These are phyloP conservation scores for Phytophthora cryptogea DNA, from an alignment of 352 stramenopile species.

Conservation along the genomic window DNA sequence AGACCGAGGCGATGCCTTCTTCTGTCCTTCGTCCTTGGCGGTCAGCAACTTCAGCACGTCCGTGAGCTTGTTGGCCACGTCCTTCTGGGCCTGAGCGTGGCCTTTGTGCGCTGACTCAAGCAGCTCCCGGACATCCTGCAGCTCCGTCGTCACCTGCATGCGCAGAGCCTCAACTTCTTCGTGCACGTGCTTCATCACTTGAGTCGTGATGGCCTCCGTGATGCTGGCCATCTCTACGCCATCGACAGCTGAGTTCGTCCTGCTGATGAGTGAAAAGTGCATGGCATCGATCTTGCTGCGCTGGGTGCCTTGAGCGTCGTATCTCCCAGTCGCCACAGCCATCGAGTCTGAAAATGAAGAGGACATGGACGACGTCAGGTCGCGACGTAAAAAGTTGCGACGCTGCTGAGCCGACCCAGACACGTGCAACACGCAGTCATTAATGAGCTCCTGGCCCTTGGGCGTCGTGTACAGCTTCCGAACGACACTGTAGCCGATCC, in stretches of 20 bases:
- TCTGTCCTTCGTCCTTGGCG: neutral
- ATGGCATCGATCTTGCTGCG: slow-evolving; percentile 35
- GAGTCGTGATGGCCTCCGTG: slow-evolving; percentile 37
- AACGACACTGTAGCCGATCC: slow-evolving; percentile 42
- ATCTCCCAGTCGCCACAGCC: slow-evolving; percentile 1
- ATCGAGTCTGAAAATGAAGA: slow-evolving; percentile 24
- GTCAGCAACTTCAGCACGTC: slow-evolving; percentile 34
- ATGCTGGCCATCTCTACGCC: slow-evolving; percentile 23
- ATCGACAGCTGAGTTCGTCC: slow-evolving; percentile 7
- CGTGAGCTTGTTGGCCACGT: slow-evolving; percentile 26
- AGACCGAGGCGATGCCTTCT: slow-evolving; percentile 8
- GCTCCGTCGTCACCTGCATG: slow-evolving; percentile 38
- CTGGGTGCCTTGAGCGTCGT: slow-evolving; percentile 3
- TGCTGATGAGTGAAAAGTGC: slow-evolving; percentile 26
- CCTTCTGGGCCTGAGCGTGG: slow-evolving; percentile 19
- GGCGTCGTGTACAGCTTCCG: slow-evolving; percentile 43
- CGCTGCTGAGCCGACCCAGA: slow-evolving; percentile 14
- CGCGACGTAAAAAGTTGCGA: slow-evolving; percentile 24
- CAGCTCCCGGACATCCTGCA: slow-evolving; percentile 37
- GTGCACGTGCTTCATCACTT: slow-evolving; percentile 40
- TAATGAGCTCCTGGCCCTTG: slow-evolving; percentile 36
- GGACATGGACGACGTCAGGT: slow-evolving; percentile 36
- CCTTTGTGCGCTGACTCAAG: slow-evolving; percentile 27
- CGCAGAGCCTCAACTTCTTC: slow-evolving; percentile 35
- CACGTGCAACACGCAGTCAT: slow-evolving; percentile 28